Base-by-base conservation (phyloP, 176 grass and related monocot species). In the Aegilops umbellulata region DNA sequence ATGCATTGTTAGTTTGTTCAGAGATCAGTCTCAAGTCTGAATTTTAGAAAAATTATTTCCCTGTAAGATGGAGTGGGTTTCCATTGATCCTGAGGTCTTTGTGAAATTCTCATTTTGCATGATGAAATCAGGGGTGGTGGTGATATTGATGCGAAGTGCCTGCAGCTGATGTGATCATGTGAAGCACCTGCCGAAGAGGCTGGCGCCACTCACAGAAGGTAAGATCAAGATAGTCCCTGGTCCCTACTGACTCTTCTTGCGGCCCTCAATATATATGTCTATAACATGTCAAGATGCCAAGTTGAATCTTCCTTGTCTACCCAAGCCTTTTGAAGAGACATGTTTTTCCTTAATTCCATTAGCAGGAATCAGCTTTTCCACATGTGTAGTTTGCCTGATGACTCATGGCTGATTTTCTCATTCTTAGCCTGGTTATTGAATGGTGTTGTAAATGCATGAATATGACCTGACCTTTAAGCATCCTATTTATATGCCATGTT, bases 161-260 rank as follows among this genome's bases (percentile, higher is more conserved):
- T n/a, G n/a, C n/a, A n/a, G n/a, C n/a, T n/a, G n/a, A n/a, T n/a
- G n/a, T n/a, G n/a, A n/a, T n/a, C n/a, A n/a, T n/a, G n/a, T n/a
- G n/a, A n/a, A n/a, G n/a, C n/a, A n/a, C n/a, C n/a, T 96, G 39
- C 82, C 97, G 1, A 96, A 99, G 88, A 99, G 88, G 84, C 92
- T 85, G 11, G 94, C 94, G 7, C 97, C 92, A 51, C 47, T 60
- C 94, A 70, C 94, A 99, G 71, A 99, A 99, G 92, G 94, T 80
- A 90, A 87, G 85, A 82, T 79, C 44, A 72, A 19, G 39, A 67
- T 26, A 49, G 4, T 58, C n/a, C n/a, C n/a, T n/a, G n/a, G n/a
- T n/a, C n/a, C n/a, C 9, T 60, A 84, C 38, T 12, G 5, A 53
- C 34, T 17, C 2, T 12, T 65, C 30, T 10, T 80, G 25, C 51